phyloP scores from a whole-genome alignment of 1,284 basidiomycete species.

The Austroboletus novae-zelandiae region DNA sequence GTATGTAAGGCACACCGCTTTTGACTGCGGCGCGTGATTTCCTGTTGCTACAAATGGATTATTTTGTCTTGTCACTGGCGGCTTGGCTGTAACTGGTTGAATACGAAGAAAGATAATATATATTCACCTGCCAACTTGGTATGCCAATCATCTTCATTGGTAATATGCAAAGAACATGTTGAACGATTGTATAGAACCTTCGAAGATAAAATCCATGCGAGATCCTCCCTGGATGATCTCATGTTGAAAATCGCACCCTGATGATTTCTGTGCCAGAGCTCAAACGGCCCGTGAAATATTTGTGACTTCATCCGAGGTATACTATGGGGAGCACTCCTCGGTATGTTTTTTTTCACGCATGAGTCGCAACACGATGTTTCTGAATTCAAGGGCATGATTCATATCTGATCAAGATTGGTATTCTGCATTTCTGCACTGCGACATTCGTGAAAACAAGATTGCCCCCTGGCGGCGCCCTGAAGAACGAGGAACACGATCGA shows the following conservation, averaged over 20 bases:
- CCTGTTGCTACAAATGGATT: no score
- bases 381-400: conserved; percentile 11
- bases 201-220: no score
- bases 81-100: no score
- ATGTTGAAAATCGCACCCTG: conserved; percentile 2
- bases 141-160: no score
- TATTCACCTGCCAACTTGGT: no score
- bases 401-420: conserved; percentile 8
- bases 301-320: conserved; percentile 10
- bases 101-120: no score
- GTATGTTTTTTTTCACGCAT: neutral
- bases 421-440: conserved; percentile 15
- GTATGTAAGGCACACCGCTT: no score
- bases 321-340: conserved; percentile 9
- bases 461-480: conserved; percentile 10
- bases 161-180: no score
- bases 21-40: no score
- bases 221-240: neutral
- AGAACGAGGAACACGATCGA: conserved; percentile 18
- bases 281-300: conserved; percentile 8
- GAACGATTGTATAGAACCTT: no score
- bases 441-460: conserved; percentile 21
- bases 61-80: no score
- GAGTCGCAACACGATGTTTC: neutral
- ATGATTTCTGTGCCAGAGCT: neutral